Percentiles rank a stretch among this genome's conserved stretches.
phyloP scores from a whole-genome alignment of 768 basidiomycete species.

The Trametes cinnabarina region DNA sequence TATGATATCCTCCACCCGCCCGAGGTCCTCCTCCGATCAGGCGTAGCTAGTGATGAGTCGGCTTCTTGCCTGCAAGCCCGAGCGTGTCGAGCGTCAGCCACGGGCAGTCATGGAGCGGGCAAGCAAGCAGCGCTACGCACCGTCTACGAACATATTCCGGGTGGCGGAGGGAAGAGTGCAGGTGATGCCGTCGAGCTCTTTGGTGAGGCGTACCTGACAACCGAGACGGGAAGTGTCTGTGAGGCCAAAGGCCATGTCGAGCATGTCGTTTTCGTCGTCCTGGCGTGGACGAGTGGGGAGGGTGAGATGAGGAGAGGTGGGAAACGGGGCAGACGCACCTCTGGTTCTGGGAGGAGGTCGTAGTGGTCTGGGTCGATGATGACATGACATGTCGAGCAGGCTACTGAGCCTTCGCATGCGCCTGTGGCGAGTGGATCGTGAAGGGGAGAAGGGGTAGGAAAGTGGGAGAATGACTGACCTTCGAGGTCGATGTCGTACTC shows the following conservation, averaged over 20 bases:
- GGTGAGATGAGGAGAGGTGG: neutral
- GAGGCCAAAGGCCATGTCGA: slow-evolving; percentile 96
- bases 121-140: slow-evolving; percentile 35
- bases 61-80: slow-evolving; percentile 43
- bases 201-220: slow-evolving; percentile 76
- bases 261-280: slow-evolving; percentile 98
- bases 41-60: slow-evolving; percentile 42
- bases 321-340: slow-evolving; percentile 16
- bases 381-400: slow-evolving; percentile 97
- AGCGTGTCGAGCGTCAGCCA: neutral
- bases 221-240: slow-evolving; percentile 89
- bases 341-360: slow-evolving; percentile 86
- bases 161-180: slow-evolving; percentile 89
- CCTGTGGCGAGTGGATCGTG: slow-evolving; percentile 45
- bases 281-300: slow-evolving; percentile 24
- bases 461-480: slow-evolving; percentile 50
- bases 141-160: slow-evolving; percentile 96
- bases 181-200: slow-evolving; percentile 79
- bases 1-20: too few relatives aligned
- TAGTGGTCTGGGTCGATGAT: slow-evolving; percentile 81
- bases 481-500: slow-evolving; percentile 96
- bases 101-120: neutral
- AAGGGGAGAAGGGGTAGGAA: neutral
- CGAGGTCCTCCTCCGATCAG: too few relatives aligned
- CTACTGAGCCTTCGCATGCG: slow-evolving; percentile 94